Base-by-base conservation (phyloP, 495 filamentous ascomycete species). In the Bombardia bombarda region DNA sequence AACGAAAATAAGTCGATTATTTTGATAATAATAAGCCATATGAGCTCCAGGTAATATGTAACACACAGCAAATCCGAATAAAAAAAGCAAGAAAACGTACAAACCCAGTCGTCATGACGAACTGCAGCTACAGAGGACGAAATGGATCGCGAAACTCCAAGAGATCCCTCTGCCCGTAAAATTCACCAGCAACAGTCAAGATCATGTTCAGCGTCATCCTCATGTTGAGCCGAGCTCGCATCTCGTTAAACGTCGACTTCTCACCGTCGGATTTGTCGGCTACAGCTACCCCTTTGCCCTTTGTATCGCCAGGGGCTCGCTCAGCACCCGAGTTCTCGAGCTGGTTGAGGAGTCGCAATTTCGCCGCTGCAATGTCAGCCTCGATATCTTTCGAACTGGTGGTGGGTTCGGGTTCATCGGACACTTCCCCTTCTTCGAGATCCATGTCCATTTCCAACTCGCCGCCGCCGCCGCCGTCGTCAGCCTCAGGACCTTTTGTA, bases 151-250 rank as follows among this genome's bases (percentile, higher is more conserved):
- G 71, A 38, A 79, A 80, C 52, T 80, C 77, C 36, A 97, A 66
- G 25, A 98, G 65, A 62, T 98, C 92, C 43, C 81, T 71, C 66
- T 98, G 92, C 2, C 92, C 89, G 61, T 84, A 98, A 52, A 84
- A 79, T 63, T 95, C 88, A 50, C 88, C 92, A 30, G 84, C 83
- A 21, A 98, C 71, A 0, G 86, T 90, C 40, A 98, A 71, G 44
- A 95, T 86, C 86, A 95, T 95, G 58, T 95, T 90, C 6, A 95
- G 69, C 42, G 84, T 83, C 17, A 67, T 70, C 40, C 67, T 62
- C 45, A 73, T 69, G 57, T 77, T 79, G 51, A 55, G 34, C 23
- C 43, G 52, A 24, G 56, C 46, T 10, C 58, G 45, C 8, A 47
- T 65, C 63, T 39, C 64, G 60, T 53, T 52, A 19, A 40, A 16